A percentile compares a stretch with the other conserved stretches of the same genome.
These are phyloP conservation scores for Ustilago xerochloae DNA, from an alignment of 1,284 basidiomycete genomes.

Conservation along the genomic window DNA sequence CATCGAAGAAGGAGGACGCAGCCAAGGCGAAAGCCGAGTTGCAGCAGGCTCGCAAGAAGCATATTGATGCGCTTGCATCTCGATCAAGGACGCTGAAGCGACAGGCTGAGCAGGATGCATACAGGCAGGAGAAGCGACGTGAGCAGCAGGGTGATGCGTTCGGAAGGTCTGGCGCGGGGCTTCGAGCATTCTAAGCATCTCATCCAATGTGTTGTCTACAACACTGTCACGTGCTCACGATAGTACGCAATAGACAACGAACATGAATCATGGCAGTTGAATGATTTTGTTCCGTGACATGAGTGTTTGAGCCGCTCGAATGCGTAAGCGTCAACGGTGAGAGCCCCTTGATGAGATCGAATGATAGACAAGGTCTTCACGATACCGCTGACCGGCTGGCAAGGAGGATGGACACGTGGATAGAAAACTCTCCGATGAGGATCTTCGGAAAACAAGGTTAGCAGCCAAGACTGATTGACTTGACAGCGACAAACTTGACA, in stretches of 20 bases:
- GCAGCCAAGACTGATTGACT: too few relatives aligned
- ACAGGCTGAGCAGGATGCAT: constrained; percentile 44
- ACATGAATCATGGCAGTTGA: too few relatives aligned
- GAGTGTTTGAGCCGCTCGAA: too few relatives aligned
- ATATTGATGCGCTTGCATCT: constrained; percentile 22
- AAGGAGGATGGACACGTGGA: too few relatives aligned
- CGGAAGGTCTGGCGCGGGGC: not conserved
- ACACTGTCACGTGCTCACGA: not conserved
- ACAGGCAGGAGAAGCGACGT: constrained; percentile 39
- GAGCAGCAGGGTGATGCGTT: constrained; percentile 28
- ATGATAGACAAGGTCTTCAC: too few relatives aligned
- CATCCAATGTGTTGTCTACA: not conserved
- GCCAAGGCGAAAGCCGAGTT: constrained; percentile 10
- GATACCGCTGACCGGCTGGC: too few relatives aligned
- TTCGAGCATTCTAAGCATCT: constrained; percentile 19
- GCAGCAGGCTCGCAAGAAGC: constrained; percentile 28
- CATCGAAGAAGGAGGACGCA: constrained; percentile 21
- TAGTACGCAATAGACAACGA: too few relatives aligned
- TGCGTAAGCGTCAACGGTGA: too few relatives aligned
- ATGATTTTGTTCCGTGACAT: too few relatives aligned
- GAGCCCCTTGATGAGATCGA: too few relatives aligned
- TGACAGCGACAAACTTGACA: not conserved
- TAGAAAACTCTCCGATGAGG: too few relatives aligned
- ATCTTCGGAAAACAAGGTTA: not conserved
- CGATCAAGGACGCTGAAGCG: constrained; percentile 32